Percentiles rank a stretch among this genome's conserved stretches.
Evolutionary conservation across 345 rosid species (phyloP).

Genomic region (Eucalyptus globulus): DNA sequence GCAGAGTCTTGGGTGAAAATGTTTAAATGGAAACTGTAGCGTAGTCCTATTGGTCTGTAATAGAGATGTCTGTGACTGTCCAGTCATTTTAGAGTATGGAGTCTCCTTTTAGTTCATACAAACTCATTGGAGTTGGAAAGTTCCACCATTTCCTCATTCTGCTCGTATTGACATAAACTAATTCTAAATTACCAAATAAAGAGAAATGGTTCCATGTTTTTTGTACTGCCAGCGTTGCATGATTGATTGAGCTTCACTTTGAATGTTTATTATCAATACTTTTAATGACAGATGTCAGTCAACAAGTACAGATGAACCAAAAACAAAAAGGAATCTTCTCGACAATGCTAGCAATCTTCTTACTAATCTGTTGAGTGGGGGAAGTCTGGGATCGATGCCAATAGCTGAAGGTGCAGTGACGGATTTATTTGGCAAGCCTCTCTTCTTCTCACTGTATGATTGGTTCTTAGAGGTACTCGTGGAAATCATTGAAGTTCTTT

Average conservation of each 20-base stretch:
- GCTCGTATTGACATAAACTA: background rate
- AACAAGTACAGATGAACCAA: slow-evolving; percentile 35
- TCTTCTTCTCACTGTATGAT: slow-evolving; percentile 76
- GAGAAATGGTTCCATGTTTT: background rate
- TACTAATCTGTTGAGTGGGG: slow-evolving; percentile 76
- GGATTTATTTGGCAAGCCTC: slow-evolving; percentile 77
- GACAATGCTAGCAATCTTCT: slow-evolving; percentile 89
- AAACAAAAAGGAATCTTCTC: slow-evolving; percentile 39
- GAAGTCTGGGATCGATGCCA: slow-evolving; percentile 73
- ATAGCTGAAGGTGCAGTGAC: slow-evolving; percentile 89
- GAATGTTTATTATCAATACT: background rate
- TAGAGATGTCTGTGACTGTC: background rate
- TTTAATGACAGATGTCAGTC: slow-evolving; percentile 54
- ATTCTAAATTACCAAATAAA: background rate
- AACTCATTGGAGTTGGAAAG: background rate
- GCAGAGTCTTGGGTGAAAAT: background rate
- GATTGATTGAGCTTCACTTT: background rate
- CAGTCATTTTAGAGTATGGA: background rate
- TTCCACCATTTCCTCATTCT: background rate
- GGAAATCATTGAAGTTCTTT: background rate
- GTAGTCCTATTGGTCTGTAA: background rate
- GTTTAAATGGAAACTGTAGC: background rate
- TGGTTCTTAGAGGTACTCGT: slow-evolving; percentile 78
- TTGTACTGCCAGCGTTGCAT: background rate
- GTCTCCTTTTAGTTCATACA: background rate